Evolutionary conservation across 176 grass and related monocot genomes (phyloP).

Genomic region (Lolium rigidum): DNA sequence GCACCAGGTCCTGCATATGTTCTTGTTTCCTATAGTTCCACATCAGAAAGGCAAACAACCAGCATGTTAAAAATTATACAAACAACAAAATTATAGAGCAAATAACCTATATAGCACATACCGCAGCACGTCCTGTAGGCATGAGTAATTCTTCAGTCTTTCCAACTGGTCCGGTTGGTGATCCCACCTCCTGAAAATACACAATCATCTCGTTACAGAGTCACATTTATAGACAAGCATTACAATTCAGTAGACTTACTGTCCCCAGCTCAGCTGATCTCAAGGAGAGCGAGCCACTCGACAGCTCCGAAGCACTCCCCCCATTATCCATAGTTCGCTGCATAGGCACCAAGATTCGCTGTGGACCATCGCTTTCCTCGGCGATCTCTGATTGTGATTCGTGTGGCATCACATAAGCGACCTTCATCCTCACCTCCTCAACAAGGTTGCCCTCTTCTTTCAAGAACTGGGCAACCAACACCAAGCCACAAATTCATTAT

Average conservation of each 20-base stretch:
- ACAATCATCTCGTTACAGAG: constrained; percentile 28
- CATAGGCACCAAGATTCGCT: constrained; percentile 46
- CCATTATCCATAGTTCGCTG: constrained; percentile 40
- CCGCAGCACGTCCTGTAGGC: constrained; percentile 34
- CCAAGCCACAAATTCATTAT: constrained; percentile 18
- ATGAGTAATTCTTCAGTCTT: constrained; percentile 40
- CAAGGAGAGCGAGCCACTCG: constrained; percentile 53
- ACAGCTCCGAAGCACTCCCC: constrained; percentile 48
- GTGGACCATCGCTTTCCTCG: constrained; percentile 43
- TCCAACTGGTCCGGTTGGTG: constrained; percentile 36
- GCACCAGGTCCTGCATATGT: constrained; percentile 42
- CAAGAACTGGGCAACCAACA: constrained; percentile 51
- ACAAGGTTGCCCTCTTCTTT: constrained; percentile 54
- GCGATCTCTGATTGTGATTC: constrained; percentile 54
- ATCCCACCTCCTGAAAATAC: constrained; percentile 44
- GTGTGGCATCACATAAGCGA: constrained; percentile 60
- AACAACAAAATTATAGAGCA: not conserved
- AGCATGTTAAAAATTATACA: constrained; percentile 13
- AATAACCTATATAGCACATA: constrained; percentile 34
- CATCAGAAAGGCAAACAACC: constrained; percentile 24
- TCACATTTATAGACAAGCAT: not conserved
- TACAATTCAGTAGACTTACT: constrained; percentile 11
- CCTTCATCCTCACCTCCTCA: constrained; percentile 66
- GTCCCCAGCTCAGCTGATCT: constrained; percentile 49
- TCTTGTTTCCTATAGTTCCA: constrained; percentile 55